Base-by-base conservation (phyloP, 305 asterid genomes). In the Fraxinus albicans region DNA sequence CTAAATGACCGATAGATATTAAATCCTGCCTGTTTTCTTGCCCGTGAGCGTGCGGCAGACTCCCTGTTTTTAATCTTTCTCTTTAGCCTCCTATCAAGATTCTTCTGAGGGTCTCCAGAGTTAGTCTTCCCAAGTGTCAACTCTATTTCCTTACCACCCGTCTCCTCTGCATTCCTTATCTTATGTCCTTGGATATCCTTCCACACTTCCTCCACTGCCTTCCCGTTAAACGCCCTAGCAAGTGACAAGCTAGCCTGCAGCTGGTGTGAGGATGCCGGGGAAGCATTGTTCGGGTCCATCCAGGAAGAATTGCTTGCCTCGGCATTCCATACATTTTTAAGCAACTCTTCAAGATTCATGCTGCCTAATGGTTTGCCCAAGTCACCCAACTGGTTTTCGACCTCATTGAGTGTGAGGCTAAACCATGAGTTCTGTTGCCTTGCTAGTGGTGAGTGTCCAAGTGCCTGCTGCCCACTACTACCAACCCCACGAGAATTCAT, bases 41-140 rank as follows among this genome's bases (percentile, higher is more conserved):
- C 97, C 53, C 98, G 89, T 25, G 98, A 94, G 4, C 97, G 93
- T 70, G 97, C 98, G 85, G 98, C 97, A 19, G 98, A 94, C 85
- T 94, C 98, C 85, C 98, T 88, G 79, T 94, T 94, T 90, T 93
- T 93, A 27, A 94, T 94, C 87, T 94, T 94, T 80, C 98, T 90
- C 86, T 90, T 93, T 29, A 94, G 90, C 91, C 95, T 91, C 91
- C 98, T 88, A 79, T 94, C 98, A 13, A 89, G 58, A 8, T 94
- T 78, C 88, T 89, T 92, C 27, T 92, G 95, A 34, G 92, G 17
- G 77, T 90, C 92, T 73, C 87, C 86, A 27, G 90, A 77, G 81
- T 69, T 94, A 3, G 88, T 93, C 90, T 94, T 95, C 5, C 97
- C 94, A 77, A 94, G 94, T 15, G 92, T 88, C 42, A 79, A 85